These are phyloP conservation scores for Pneumocystis jirovecii DNA, from an alignment of 1,139 yeast genomes.

Conservation along the genomic window DNA sequence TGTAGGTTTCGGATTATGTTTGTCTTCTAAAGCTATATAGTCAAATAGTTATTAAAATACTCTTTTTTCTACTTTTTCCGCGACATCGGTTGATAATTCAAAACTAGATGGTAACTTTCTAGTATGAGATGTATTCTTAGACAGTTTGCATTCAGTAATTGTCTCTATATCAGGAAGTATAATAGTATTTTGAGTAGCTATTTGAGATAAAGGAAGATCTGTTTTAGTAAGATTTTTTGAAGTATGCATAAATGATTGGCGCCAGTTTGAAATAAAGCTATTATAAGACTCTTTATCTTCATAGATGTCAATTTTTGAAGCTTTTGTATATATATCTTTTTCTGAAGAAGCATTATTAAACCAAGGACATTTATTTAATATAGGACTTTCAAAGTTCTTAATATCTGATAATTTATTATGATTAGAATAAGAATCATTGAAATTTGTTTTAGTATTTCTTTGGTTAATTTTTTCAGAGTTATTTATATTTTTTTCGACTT, in stretches of 20 bases:
- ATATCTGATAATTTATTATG: not conserved
- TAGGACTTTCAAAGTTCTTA: not conserved
- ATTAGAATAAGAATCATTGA: not conserved
- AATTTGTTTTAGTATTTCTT: not conserved
- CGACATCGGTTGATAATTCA: not conserved
- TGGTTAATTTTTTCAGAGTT: not conserved
- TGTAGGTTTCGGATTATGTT: not conserved
- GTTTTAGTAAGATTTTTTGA: not conserved
- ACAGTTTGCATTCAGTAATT: not conserved
- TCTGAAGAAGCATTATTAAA: not conserved
- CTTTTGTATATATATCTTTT: not conserved
- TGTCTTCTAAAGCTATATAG: not conserved
- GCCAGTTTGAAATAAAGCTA: not conserved
- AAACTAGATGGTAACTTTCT: not conserved
- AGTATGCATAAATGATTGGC: not conserved
- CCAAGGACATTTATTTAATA: not conserved
- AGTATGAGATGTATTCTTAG: not conserved
- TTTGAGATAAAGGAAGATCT: not conserved
- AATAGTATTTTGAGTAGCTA: not conserved
- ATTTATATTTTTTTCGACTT: not conserved
- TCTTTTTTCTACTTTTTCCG: not conserved
- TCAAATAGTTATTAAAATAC: not conserved
- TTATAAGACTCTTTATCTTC: not conserved
- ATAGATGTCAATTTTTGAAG: not conserved
- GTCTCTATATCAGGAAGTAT: not conserved